These are phyloP conservation scores for Tetracladium marchalianum DNA, from an alignment of 495 filamentous ascomycete species.

Conservation along the genomic window DNA sequence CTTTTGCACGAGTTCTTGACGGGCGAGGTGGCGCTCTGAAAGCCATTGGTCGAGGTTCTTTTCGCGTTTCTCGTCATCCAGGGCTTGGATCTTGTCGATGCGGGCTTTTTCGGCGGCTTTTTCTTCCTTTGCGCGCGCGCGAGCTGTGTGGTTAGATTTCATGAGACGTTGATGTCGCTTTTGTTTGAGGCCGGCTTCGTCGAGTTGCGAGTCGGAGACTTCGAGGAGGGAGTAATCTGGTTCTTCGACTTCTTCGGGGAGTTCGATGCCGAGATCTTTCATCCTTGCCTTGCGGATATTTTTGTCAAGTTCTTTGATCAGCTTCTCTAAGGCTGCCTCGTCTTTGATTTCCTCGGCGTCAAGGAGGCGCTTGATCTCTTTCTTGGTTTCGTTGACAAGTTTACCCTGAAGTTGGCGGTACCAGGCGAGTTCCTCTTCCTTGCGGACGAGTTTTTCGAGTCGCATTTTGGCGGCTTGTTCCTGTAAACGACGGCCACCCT, in stretches of 20 bases:
- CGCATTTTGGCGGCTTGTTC: conserved; percentile 97
- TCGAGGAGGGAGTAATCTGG: conserved; percentile 84
- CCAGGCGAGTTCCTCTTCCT: conserved; percentile 91
- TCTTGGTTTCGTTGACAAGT: conserved; percentile 61
- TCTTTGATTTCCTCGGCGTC: conserved; percentile 89
- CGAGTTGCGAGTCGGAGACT: conserved; percentile 80
- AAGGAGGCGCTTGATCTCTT: conserved; percentile 73
- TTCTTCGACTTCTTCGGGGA: conserved; percentile 62
- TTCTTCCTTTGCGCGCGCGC: conserved; percentile 84
- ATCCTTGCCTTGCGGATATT: conserved; percentile 80
- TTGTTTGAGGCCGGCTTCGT: conserved; percentile 79
- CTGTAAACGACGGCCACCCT: conserved; percentile 82
- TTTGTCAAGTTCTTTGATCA: conserved; percentile 79
- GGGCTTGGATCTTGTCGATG: conserved; percentile 66
- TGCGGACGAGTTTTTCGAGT: conserved; percentile 84
- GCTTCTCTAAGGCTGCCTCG: conserved; percentile 68
- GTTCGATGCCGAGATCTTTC: conserved; percentile 79
- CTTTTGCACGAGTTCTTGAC: conserved; percentile 61
- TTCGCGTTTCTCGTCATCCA: conserved; percentile 74
- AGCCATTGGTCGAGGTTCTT: conserved; percentile 85
- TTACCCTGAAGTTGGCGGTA: conserved; percentile 70
- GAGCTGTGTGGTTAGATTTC: conserved; percentile 88
- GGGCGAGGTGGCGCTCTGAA: conserved; percentile 62
- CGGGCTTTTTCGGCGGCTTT: conserved; percentile 86
- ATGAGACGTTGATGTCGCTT: conserved; percentile 86